Evolutionary conservation across 1,284 basidiomycete genomes (phyloP).

Genomic region (Phlebopus sp.): DNA sequence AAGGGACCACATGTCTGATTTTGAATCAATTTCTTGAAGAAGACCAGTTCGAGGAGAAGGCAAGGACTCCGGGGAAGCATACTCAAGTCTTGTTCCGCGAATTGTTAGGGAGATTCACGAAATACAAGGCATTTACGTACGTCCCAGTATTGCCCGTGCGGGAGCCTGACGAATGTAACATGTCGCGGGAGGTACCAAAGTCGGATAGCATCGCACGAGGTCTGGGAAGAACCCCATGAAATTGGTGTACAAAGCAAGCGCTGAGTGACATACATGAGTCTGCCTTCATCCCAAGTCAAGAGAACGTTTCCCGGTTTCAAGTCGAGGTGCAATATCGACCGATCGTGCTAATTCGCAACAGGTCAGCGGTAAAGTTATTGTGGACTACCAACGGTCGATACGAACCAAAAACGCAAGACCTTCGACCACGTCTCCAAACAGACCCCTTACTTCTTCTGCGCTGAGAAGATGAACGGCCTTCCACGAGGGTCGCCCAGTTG

Average conservation of each 20-base stretch:
- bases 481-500: constrained; percentile 38
- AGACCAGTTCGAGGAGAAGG: constrained; percentile 64
- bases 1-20: constrained; percentile 86
- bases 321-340: constrained; percentile 87
- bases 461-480: constrained; percentile 78
- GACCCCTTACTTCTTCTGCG: constrained; percentile 72
- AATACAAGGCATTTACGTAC: constrained; percentile 46
- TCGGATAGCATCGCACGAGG: constrained; percentile 89
- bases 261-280: constrained; percentile 53
- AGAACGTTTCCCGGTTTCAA: constrained; percentile 92
- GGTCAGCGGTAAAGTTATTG: constrained; percentile 5
- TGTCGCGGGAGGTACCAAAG: constrained; percentile 91
- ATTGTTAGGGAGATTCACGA: constrained; percentile 6
- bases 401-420: constrained; percentile 80
- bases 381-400: constrained; percentile 9
- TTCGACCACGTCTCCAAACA: constrained; percentile 77
- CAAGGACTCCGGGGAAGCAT: constrained; percentile 83
- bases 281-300: constrained; percentile 89
- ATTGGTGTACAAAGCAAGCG: constrained; percentile 2
- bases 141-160: constrained; percentile 93
- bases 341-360: constrained; percentile 59
- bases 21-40: constrained; percentile 76
- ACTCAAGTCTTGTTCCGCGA: constrained; percentile 58
- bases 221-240: constrained; percentile 33
- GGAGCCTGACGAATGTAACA: constrained; percentile 63